These are phyloP conservation scores for Phytophthora cajani DNA, from an alignment of 352 stramenopile genomes.

Conservation along the genomic window DNA sequence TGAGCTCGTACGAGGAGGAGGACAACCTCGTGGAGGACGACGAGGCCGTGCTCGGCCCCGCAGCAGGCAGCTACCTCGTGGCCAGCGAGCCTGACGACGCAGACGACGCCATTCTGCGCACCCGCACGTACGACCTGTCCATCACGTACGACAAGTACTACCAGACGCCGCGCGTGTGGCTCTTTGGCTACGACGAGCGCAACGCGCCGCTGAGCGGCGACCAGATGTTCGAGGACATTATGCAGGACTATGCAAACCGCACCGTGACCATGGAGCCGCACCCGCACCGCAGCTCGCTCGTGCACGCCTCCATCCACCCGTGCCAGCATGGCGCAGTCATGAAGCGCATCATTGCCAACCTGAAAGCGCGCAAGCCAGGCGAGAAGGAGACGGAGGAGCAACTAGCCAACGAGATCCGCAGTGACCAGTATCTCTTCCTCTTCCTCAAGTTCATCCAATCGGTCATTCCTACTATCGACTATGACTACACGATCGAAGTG, in stretches of 20 bases:
- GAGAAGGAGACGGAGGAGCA: conserved; percentile 39
- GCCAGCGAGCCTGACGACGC: conserved; percentile 83
- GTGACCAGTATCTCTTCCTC: conserved; percentile 99
- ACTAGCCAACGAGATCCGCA: conserved; percentile 66
- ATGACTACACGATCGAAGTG: conserved; percentile 99
- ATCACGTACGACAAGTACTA: conserved; percentile 99
- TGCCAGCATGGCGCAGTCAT: conserved; percentile 98
- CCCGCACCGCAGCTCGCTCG: conserved; percentile 89
- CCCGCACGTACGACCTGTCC: conserved; percentile 97
- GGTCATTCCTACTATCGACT: conserved; percentile 99
- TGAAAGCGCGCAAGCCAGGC: conserved; percentile 68
- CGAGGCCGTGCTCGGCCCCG: conserved; percentile 49
- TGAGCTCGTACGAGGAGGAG: conserved; percentile 78
- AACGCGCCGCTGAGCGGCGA: conserved; percentile 88
- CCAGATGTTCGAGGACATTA: conserved; percentile 99
- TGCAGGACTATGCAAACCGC: conserved; percentile 98
- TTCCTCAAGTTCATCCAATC: conserved; percentile 99
- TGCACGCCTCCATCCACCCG: conserved; percentile 97
- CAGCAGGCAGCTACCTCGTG: conserved; percentile 55
- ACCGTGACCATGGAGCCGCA: conserved; percentile 99
- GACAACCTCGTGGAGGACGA: conserved; percentile 83
- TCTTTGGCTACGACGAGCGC: conserved; percentile 96
- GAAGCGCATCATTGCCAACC: conserved; percentile 97
- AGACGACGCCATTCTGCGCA: conserved; percentile 93
- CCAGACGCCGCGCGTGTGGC: conserved; percentile 98